Evolutionary conservation across 805 yeast genomes (phyloP), one percentile per base, ranked within the genome.

Genomic region (Candida tallmaniae): DNA sequence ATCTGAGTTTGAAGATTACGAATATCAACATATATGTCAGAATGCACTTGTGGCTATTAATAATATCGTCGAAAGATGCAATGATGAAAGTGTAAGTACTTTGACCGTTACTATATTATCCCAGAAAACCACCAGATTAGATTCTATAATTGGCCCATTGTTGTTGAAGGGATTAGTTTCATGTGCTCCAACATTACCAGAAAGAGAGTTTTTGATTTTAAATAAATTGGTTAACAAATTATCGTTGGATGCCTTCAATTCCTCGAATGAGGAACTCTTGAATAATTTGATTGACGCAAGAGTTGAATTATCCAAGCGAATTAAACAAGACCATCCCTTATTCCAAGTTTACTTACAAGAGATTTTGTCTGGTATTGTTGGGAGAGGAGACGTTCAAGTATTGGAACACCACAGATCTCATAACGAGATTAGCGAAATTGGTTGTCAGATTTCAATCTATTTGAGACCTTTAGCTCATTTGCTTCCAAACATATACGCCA

Each of bases 361-460:
- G 41, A 57, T 88, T 14, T 65, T 93, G 40, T 73, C 73, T 17
- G 69, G 74, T 1, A 80, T 87, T 34, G 73, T 86, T 26, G 67
- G 81, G 22, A 78, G 79, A 46, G 97, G 96, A 31, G 96, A 88
- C 45, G 83, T 78, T 15, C 83, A 76, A 45, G 74, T 63, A 24
- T 73, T 75, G 29, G 93, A 82, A 38, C 89, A 82, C 46, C 95
- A 85, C 50, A 74, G 95, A 50, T 73, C 94, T 2, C 88, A 81
- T 47, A 69, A 68, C 36, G 89, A 80, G 42, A 81, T 84, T 25
- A 68, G 80, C 20, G 75, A 72, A 32, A 80, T 76, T 56, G 96
- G 80, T n/a, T 70, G 65, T 38, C 83, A 76, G 56, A 88, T 78
- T 41, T 74, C 75, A 1, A 56, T 70, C 9, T 74, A 75, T 42